Evolutionary conservation across 768 basidiomycete genomes (phyloP).

Genomic region (Hygrocybe punicea): DNA sequence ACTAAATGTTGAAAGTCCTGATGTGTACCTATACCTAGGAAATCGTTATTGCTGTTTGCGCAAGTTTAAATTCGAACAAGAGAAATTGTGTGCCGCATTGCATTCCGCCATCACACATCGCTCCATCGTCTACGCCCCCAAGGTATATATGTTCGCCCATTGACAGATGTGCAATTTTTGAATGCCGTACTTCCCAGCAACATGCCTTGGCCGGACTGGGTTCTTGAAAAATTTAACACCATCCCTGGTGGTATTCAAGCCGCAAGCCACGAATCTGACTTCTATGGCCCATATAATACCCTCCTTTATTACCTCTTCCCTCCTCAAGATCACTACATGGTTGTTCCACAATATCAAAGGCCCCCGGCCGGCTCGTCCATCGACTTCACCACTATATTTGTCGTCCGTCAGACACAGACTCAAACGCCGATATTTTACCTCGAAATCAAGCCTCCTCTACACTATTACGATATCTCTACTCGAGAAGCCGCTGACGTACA

Average conservation of each 20-base stretch:
- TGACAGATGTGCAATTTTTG: background rate
- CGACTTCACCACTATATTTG: background rate
- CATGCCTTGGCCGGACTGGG: constrained; percentile 6
- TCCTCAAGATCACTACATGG: constrained; percentile 2
- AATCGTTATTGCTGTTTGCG: too few relatives aligned
- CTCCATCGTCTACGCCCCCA: too few relatives aligned
- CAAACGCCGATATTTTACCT: background rate
- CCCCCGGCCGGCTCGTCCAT: background rate
- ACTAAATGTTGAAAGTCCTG: too few relatives aligned
- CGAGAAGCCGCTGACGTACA: background rate
- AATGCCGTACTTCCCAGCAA: background rate
- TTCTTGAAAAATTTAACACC: constrained; percentile 6
- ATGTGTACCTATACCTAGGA: too few relatives aligned
- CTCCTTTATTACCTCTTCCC: constrained; percentile 6
- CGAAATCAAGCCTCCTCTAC: background rate
- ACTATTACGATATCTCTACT: background rate
- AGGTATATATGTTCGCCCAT: background rate
- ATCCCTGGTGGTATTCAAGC: background rate
- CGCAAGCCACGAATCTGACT: constrained; percentile 4
- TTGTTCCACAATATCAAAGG: background rate
- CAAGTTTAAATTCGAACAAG: too few relatives aligned
- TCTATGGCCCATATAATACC: constrained; percentile 7
- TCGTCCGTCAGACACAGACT: background rate
- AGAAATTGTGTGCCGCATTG: too few relatives aligned
- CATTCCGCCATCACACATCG: too few relatives aligned